Evolutionary conservation across 768 basidiomycete genomes (phyloP), one percentile per base, ranked within the genome.

Genomic region (Mycena sanguinolenta): DNA sequence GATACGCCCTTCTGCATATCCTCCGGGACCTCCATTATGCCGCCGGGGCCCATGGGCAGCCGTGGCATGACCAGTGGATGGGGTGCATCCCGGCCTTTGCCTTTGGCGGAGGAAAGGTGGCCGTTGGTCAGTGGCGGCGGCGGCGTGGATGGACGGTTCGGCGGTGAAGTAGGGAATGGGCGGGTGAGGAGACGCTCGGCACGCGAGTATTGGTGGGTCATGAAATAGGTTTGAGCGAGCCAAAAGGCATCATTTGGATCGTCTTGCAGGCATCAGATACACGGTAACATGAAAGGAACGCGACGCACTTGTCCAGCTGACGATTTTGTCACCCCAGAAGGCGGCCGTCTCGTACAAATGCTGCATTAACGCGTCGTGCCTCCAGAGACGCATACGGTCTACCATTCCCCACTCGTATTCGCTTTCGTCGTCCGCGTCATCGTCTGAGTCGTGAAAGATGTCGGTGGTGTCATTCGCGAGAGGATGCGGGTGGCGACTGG

Each of bases 181-280:
- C 95, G 88, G 2, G 92, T 96, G 54, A 99, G 87, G 30, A 99
- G 85, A 54, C 92, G 89, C 79, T 98, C 96, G 13, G 98, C 97
- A 55, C 97, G 94, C 10, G 95, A 92, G 81, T 97, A 99, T 70
- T 98, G 95, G 75, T 97, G 92, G 3, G 93, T 96, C 85, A 97
- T 93, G 79, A 99, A 99, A 80, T 96, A 96, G 0, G 94, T 95
- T 79, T 99, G 98, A 3, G 98, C 97, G 25, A 99, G 89, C 98
- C 98, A 99, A 81, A 99, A 99, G 16, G 96, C 98, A 80, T 99
- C 98, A 78, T 98, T 98, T 34, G 96, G 92, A 76, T 99, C 95
- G 71, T 92, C 97, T 97, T 75, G 71, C 23, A 66, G 64, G 36
- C 63, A 58, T 60, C 70, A 70, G 58, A 28, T 38, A 17, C 28